A percentile compares a stretch with the other conserved stretches of the same genome.
Conservation (phyloP, 352 stramenopile genomes). For the Globisporangium parvum region DNA sequence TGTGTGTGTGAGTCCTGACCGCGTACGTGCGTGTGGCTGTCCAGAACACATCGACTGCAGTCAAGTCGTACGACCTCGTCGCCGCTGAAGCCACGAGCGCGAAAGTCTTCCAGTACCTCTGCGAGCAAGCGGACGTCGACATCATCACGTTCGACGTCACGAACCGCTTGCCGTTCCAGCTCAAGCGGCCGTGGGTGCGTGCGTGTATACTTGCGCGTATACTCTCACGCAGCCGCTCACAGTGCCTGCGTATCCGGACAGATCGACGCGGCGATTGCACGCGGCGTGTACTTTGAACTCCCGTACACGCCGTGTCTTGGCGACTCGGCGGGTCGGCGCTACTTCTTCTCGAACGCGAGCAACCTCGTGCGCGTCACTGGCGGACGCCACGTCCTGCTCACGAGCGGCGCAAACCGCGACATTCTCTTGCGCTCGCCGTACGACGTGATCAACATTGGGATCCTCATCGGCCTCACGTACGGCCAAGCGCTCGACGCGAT, state of each 20-base stretch:
- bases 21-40: too few species aligned
- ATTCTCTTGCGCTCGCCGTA: constrained; percentile 77
- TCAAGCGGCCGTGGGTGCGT: constrained; percentile 71
- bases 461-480: constrained; percentile 69
- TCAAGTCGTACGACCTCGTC: constrained; percentile 78
- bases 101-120: constrained; percentile 83
- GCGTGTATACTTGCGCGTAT: not conserved
- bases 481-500: constrained; percentile 62
- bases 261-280: constrained; percentile 67
- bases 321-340: constrained; percentile 67
- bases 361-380: constrained; percentile 70
- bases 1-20: not conserved
- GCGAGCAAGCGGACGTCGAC: constrained; percentile 73
- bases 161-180: constrained; percentile 69
- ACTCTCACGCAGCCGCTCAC: too few species aligned
- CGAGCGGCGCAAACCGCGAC: constrained; percentile 64
- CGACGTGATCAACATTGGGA: constrained; percentile 74
- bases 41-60: constrained; percentile 44
- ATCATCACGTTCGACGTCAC: constrained; percentile 80
- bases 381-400: constrained; percentile 64
- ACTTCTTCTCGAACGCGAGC: constrained; percentile 85
- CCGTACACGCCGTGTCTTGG: constrained; percentile 71
- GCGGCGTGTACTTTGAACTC: constrained; percentile 73
- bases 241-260: constrained; percentile 6
- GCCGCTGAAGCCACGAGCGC: constrained; percentile 50